Conservation (phyloP, 495 filamentous ascomycete genomes). For the Margaritispora aquatica region DNA sequence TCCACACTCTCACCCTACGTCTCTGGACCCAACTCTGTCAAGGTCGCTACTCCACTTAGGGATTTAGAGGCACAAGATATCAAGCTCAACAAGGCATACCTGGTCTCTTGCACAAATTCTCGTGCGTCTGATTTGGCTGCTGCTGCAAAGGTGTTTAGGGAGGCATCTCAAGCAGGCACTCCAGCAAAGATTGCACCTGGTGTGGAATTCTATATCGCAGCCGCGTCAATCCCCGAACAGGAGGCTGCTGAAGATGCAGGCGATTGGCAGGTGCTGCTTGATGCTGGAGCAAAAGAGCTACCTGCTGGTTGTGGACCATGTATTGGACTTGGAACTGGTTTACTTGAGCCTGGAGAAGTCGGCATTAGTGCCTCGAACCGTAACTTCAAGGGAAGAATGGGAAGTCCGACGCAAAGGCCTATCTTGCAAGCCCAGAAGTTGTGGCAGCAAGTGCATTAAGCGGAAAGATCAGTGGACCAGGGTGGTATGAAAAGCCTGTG, state of each 20-base stretch:
- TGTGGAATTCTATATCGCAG: slow-evolving; percentile 88
- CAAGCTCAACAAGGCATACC: slow-evolving; percentile 76
- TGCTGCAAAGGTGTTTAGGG: slow-evolving; percentile 81
- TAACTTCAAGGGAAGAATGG: slow-evolving; percentile 95
- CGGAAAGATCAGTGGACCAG: slow-evolving; percentile 74
- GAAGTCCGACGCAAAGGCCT: slow-evolving; percentile 76
- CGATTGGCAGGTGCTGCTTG: slow-evolving; percentile 81
- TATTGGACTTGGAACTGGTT: slow-evolving; percentile 81
- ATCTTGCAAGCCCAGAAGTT: slow-evolving; percentile 85
- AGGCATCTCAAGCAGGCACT: slow-evolving; percentile 55
- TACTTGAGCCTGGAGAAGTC: slow-evolving; percentile 79
- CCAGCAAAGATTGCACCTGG: slow-evolving; percentile 68
- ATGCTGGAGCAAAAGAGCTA: slow-evolving; percentile 69
- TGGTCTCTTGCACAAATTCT: slow-evolving; percentile 89
- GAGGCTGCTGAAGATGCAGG: slow-evolving; percentile 69
- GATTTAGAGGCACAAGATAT: slow-evolving; percentile 71
- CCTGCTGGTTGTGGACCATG: slow-evolving; percentile 84
- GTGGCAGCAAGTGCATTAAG: slow-evolving; percentile 82
- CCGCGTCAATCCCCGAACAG: slow-evolving; percentile 80
- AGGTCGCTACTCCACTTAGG: slow-evolving; percentile 69
- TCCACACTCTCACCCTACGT: slow-evolving; percentile 83
- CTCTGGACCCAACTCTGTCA: slow-evolving; percentile 88
- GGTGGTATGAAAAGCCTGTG: slow-evolving; percentile 68
- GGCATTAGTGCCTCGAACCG: slow-evolving; percentile 88
- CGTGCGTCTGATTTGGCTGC: slow-evolving; percentile 75